Evolutionary conservation across 805 yeast species (phyloP), one percentile per base, ranked within the genome.

Genomic region (Groenewaldozyma salmanticensis): DNA sequence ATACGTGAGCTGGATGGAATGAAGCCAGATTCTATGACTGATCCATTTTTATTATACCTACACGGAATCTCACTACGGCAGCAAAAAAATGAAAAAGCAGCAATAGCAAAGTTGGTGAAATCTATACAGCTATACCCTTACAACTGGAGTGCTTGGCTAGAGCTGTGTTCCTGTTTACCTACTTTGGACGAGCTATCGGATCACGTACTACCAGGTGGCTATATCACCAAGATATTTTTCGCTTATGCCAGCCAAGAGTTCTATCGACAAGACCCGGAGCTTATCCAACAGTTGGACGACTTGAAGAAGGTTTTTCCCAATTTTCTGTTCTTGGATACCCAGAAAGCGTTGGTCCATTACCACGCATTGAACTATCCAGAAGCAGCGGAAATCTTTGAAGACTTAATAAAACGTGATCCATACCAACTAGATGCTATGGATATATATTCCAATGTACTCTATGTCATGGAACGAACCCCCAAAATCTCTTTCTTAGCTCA

Each of bases 141-240:
- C 58, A 90, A 90, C 58, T 92, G 98, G 98, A 74, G 88, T 41
- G 81, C 92, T 44, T 92, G 96, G 96, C 69, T 72, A 43, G 96
- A 90, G 55, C 65, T 92, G 31, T 64, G 77, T 9, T 65, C 75
- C 3, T 75, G 84, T 40, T 61, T 85, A 21, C 60, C 73, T 5
- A 70, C 75, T 22, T 68, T 77, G 41, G 81, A 79, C 45, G 83
- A 81, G 41, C 80, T 54, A n/a, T 27, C 38, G 13, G 35, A 29
- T 3, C 16, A 3, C 15, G 19, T 42, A 11, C 45, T 51, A 16
- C 51, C 49, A 21, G 38, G 38, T 11, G 53, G 53, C 27, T 38
- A 55, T 3, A 68, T 74, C 70, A 49, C 68, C n/a, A 55, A 60
- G 21, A 68, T 85, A 45, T 88, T 84, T 61, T 76, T 77, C 49